Evolutionary conservation across 2,329 filamentous ascomycete species (phyloP), one percentile per base, ranked within the genome.

Genomic region (Hymenoscyphus albidus): DNA sequence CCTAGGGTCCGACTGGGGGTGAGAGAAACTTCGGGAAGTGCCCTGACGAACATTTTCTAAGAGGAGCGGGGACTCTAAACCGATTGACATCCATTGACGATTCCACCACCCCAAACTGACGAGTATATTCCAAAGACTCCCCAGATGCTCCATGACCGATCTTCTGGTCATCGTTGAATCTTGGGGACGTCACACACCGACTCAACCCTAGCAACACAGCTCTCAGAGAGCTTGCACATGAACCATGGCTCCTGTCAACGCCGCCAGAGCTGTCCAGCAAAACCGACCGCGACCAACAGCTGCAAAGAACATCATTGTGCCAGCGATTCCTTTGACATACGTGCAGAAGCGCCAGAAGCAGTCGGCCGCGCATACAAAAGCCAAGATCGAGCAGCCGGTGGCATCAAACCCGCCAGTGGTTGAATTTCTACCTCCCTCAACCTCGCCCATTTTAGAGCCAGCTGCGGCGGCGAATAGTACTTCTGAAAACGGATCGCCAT

Each of bases 141-240:
- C 73, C 72, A 71, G 72, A 74, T 73, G 65, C 68, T 74, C 72
- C 72, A 74, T 74, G 71, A 74, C 72, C 71, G 68, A 62, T 58
- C 59, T 59, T 40, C 63, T 68, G 74, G 74, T 74, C 72, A 72
- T 70, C 70, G 74, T 74, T 74, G 66, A 74, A 74, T 74, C 73
- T 75, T 74, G 74, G 74, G 74, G 74, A 76, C 71, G 73, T 75
- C 74, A 68, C 67, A 70, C 59, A 64, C 59, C 14, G 22, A 38
- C 63, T 58, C 59, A 65, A 59, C 40, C 60, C n/a, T 38, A 44
- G 55, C 54, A 58, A 56, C 35, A 38, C 55, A 51, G 61, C 40
- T 54, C 54, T 42, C 10, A 35, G 7, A 62, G 60, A 67, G 55
- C 62, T 51, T 58, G 54, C 54, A 13, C 54, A 64, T 60, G 51